Base-by-base conservation (phyloP, 345 rosid species). In the Eucalyptus cloeziana region DNA sequence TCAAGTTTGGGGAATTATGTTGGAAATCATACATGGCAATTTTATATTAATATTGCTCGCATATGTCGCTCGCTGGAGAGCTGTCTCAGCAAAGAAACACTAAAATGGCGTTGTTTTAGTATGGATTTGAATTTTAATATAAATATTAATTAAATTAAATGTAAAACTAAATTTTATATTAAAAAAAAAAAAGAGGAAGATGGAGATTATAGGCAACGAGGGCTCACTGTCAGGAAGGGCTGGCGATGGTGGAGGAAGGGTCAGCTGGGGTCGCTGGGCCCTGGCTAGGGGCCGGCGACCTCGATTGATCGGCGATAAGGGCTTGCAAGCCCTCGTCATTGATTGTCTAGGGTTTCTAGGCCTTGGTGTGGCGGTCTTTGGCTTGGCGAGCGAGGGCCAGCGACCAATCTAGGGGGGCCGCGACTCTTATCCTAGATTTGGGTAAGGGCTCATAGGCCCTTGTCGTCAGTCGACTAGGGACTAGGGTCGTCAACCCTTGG, bases 221-320 rank as follows among this genome's bases (percentile, higher is more conserved):
- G 4, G 10, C 21, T 52, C 24, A 17, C 1, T 17, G 24, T 1
- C 4, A 7, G 1, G 56, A 52, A 17, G 4, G 56, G 24, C 0
- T 1, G 24, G 2, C 4, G 4, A 19, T 0, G 9, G 4, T 52
- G 24, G 56, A 4, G 4, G 1, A 52, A 52, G 24, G 47, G 4
- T 52, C 0, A 19, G 4, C 10, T 1, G 3, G 4, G 24, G 10
- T 52, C 0, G 10, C 0, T 3, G 4, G 24, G 24, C 56, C 56
- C 0, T 6, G 2, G 56, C 9, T 52, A 7, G 24, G 56, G 24
- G 24, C 4, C 0, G 3, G 9, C 0, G 9, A 52, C 10, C 10
- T 1, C 0, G 0, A 1, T 0, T 1, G 4, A 51, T 7, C 3
- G 56, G 22, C 9, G 13, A 49, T 2, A 2, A 7, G 1, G 54